Evolutionary conservation across 768 basidiomycete species (phyloP).

Genomic region (Lactifluus hygrophoroides): DNA sequence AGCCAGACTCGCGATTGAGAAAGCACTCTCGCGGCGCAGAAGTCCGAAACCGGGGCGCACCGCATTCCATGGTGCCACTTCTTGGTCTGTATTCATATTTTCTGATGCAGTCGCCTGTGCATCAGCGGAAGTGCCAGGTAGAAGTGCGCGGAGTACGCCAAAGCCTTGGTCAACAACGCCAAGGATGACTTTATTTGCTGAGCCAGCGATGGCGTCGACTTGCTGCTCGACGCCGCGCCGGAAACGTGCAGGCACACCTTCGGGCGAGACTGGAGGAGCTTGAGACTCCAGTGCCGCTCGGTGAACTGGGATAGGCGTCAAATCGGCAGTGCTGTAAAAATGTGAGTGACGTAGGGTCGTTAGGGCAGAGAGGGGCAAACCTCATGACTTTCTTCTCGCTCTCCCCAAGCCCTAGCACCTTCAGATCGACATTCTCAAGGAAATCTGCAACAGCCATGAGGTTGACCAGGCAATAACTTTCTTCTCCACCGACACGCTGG

Average conservation of each 20-base stretch:
- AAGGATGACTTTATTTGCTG: constrained; percentile 66
- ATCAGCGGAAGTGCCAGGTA: constrained; percentile 39
- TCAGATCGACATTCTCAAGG: constrained; percentile 88
- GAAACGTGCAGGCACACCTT: constrained; percentile 46
- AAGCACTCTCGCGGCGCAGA: constrained; percentile 65
- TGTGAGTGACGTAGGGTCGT: background rate
- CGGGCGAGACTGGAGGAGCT: constrained; percentile 35
- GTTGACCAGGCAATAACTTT: constrained; percentile 90
- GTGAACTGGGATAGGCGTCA: constrained; percentile 72
- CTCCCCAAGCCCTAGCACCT: constrained; percentile 53
- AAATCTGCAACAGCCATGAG: constrained; percentile 94
- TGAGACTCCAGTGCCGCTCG: constrained; percentile 40
- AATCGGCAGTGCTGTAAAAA: constrained; percentile 53
- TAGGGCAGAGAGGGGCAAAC: constrained; percentile 29
- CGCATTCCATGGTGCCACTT: constrained; percentile 34
- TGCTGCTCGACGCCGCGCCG: constrained; percentile 72
- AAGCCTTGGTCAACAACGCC: constrained; percentile 90
- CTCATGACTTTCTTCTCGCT: constrained; percentile 49
- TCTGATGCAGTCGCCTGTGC: constrained; percentile 17
- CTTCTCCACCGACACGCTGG: constrained; percentile 63
- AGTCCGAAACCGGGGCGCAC: constrained; percentile 53
- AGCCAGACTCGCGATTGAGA: no score
- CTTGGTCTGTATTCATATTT: constrained; percentile 18
- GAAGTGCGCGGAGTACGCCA: constrained; percentile 72
- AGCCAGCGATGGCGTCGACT: constrained; percentile 71